Evolutionary conservation across 352 stramenopile genomes (phyloP), one percentile per base, ranked within the genome.

Genomic region (Phytopythium sindhum): DNA sequence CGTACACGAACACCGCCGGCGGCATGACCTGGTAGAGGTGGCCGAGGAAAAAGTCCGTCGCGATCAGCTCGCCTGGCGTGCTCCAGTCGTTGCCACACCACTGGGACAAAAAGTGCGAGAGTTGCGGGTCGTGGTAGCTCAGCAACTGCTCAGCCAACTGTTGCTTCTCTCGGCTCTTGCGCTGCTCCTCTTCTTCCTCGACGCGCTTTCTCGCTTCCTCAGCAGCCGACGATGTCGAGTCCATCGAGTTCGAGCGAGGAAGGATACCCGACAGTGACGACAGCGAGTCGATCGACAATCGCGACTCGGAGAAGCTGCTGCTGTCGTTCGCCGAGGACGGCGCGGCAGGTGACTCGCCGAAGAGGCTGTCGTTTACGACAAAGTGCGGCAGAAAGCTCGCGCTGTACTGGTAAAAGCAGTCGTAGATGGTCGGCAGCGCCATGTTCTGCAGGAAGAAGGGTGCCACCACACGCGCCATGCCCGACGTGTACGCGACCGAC

Each of bases 331-430:
- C 5, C 23, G 51, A n/a, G 35, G 51, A 23, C 3, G 31, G 52
- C 14, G 62, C 26, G 8, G 63, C 45, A 0, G 63, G 56, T 1
- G 70, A 17, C n/a, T 78, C 61, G 10, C 68, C 61, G 31, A 75
- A 74, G 33, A 78, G 52, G 48, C 59, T 72, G 52, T 80, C 77
- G 4, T 66, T 73, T 26, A 79, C 84, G 11, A 93, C 78, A 68
- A 93, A 84, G 37, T 91, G 80, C 11, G 84, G 84, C 37, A 93
- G 52, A 48, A 88, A 91, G 33, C 72, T 76, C 33, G 83, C 82
- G 55, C 85, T 91, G 61, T 88, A 93, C 68, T 91, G 85, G 67
- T 93, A 93, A 56, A 91, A 93, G 70, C 85, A 93, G 73, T 93
- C 85, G 67, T 93, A 93, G 57, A 93, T 83, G 5, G 83, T 91